Base-by-base conservation (phyloP, 345 rosid species). In the Citrus australasica region DNA sequence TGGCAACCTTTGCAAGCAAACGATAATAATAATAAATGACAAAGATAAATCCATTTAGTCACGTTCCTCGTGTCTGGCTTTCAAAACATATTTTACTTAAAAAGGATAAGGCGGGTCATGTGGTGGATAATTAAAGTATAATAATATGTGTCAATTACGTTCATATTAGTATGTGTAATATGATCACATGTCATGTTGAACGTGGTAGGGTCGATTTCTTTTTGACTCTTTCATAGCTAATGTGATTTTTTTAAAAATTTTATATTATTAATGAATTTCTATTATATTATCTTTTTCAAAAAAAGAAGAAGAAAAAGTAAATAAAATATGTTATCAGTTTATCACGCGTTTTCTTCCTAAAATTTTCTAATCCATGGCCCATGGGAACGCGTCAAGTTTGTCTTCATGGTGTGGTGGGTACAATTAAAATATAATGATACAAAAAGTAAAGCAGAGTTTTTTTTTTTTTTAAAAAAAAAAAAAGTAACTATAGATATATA, bases 131-230 rank as follows among this genome's bases (percentile, higher is more conserved):
- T 25, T 25, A 33, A 59, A 10, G 7, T 35, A 33, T 28, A 13
- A 0, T 19, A 9, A 0, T 19, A 9, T 14, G 7, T 17, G 13
- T 13, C 13, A 17, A 17, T 16, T 5, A 53, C 22, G 17, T 53
- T 16, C 6, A 4, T 17, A 17, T 53, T 8, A 53, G 58, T 53
- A 22, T 22, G n/a, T 8, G 9, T 21, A 6, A 19, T 21, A 21
- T 58, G 9, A 8, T 21, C 78, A 76, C 80, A 76, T 71, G 85
- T 51, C 28, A 22, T 42, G 82, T 59, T 66, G 67, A 72, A 61
- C 22, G 67, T 66, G 61, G 75, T 66, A 40, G 82, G 78, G 78
- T 61, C 74, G 27, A 37, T 73, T 72, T 67, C 27, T n/a, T 60
- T 67, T 71, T 65, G 77, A 82, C 65, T 24, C 53, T 22, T 48